phyloP scores from a whole-genome alignment of 768 basidiomycete species.

The Pleurotus tuoliensis region DNA sequence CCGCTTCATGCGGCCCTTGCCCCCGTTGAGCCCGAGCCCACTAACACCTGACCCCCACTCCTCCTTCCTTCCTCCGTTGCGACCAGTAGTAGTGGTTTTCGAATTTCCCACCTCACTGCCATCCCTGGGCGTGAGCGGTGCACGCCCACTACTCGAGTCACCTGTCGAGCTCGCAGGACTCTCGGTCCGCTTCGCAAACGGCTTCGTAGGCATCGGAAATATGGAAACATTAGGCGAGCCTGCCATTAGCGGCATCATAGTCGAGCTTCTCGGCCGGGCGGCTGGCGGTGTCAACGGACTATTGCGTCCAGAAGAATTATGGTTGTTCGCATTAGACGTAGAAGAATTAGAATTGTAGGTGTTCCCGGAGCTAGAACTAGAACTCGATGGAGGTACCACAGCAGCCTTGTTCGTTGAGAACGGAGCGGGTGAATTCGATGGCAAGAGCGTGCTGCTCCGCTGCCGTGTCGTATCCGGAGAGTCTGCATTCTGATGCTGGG shows the following conservation, averaged over 20 bases:
- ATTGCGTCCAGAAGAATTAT: slow-evolving; percentile 4
- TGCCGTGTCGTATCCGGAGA: slow-evolving; percentile 21
- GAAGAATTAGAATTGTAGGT: slow-evolving; percentile 8
- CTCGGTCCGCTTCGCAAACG: slow-evolving; percentile 55
- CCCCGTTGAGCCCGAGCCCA: slow-evolving; percentile 23
- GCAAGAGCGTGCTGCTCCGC: slow-evolving; percentile 38
- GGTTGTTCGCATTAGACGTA: slow-evolving; percentile 9
- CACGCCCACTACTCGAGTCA: slow-evolving; percentile 74
- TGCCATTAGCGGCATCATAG: slow-evolving; percentile 16
- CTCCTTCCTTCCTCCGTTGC: slow-evolving; percentile 15
- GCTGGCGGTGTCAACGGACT: slow-evolving; percentile 9
- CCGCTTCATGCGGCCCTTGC: slow-evolving; percentile 40
- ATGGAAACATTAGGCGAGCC: slow-evolving; percentile 17
- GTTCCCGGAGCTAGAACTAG: background rate
- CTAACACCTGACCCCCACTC: slow-evolving; percentile 29
- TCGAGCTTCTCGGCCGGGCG: slow-evolving; percentile 8
- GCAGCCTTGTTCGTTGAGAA: slow-evolving; percentile 9
- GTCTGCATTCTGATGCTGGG: slow-evolving; percentile 21
- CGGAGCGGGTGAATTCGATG: slow-evolving; percentile 19
- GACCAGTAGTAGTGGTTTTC: slow-evolving; percentile 14
- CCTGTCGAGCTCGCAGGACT: slow-evolving; percentile 85
- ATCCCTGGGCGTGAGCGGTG: slow-evolving; percentile 74
- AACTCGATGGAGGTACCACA: background rate
- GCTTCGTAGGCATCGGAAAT: slow-evolving; percentile 32
- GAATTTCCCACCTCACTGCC: slow-evolving; percentile 58